A percentile compares a stretch with the other conserved stretches of the same genome.
phyloP scores from a whole-genome alignment of 345 rosid genomes.

The Gossypium australe region DNA sequence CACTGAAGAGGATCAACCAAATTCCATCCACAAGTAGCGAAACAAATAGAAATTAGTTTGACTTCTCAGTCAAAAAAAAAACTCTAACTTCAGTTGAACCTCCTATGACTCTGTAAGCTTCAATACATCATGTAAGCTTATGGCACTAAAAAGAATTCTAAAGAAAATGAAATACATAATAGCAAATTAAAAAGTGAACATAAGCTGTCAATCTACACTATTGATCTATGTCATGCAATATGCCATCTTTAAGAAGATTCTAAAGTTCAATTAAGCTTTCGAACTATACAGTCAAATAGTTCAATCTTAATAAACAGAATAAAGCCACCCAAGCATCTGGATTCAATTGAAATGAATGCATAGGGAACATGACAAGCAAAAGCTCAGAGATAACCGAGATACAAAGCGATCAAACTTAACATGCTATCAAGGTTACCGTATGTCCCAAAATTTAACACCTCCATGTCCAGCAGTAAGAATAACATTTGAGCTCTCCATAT shows the following conservation, averaged over 20 bases:
- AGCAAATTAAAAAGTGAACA: background rate
- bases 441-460: conserved; percentile 89
- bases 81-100: conserved; percentile 3
- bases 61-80: background rate
- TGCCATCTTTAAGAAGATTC: background rate
- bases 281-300: background rate
- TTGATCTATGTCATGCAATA: background rate
- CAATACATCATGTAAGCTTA: background rate
- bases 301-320: background rate
- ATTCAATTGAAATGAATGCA: background rate
- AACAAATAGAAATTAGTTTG: background rate
- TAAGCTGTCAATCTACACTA: background rate
- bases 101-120: background rate
- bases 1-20: background rate
- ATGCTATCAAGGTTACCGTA: conserved; percentile 46
- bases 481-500: conserved; percentile 52
- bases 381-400: background rate
- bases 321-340: background rate
- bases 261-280: background rate
- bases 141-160: background rate
- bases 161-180: background rate
- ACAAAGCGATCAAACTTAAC: conserved; percentile 1
- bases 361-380: background rate
- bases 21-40: background rate
- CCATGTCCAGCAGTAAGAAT: conserved; percentile 81